Evolutionary conservation across 2,329 filamentous ascomycete species (phyloP), one percentile per base, ranked within the genome.

Genomic region (Cladorrhinum sp.): DNA sequence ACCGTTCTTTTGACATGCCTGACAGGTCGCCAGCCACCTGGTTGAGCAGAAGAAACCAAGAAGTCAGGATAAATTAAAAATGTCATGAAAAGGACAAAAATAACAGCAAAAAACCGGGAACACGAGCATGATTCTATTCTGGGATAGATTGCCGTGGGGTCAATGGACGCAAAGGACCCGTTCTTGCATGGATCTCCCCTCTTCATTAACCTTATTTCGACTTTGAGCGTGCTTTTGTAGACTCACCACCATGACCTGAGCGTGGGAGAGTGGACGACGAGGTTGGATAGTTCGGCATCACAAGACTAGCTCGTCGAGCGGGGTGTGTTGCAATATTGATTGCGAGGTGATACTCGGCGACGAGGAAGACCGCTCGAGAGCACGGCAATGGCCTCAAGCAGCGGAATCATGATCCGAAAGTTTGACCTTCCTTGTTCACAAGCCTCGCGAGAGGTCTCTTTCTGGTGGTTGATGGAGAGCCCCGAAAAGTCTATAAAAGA

Each of bases 311-410:
- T 55, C 23, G 24, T 36, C 10, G 55, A 39, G 58, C 52, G 28
- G 58, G 58, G 52, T n/a, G n/a, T n/a, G 30, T 57, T 54, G 57
- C 30, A 55, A 42, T 56, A 61, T 62, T 54, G 59, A 39, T 23
- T 64, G n/a, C 55, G 53, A 59, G 59, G 53, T 55, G 59, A 42
- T 59, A 33, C 56, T 46, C 33, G 26, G 50, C 14, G 16, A 7
- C 36, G 8, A 58, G 58, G 33, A 23, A 46, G 21, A 2, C 23
- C 21, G 14, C 18, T 57, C 33, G 12, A 39, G 12, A 5, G 52
- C 18, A 58, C 53, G 39, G 48, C 42, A 36, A 42, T 21, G 18
- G 33, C 8, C 20, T 26, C 20, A 30, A 48, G 21, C 30, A 28
- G 23, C 57, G 57, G 57, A 46, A 50, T 12, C 48, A 30, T 53